Evolutionary conservation across 768 basidiomycete species (phyloP), one percentile per base, ranked within the genome.

Genomic region (Hortiboletus campestris): DNA sequence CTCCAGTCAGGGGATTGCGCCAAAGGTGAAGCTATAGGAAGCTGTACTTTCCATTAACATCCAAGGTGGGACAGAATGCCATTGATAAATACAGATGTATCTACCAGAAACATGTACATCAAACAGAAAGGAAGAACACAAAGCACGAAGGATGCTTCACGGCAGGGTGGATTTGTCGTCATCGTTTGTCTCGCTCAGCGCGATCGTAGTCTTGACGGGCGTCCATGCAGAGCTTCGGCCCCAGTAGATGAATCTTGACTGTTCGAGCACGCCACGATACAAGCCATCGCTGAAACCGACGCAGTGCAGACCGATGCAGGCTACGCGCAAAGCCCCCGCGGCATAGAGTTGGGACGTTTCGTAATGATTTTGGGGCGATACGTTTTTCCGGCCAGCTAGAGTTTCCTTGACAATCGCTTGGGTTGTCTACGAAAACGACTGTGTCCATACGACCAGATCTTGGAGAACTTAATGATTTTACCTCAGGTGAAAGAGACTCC

Each of bases 351-450:
- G 89, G 1, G 76, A 73, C 0, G 81, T 83, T 67, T 91, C 89
- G 72, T 90, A 90, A 28, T 84, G 70, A 62, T 86, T 89, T 67
- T 89, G 88, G 17, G 89, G 88, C 2, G 88, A 88, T 19, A 81
- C 81, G 66, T 88, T 89, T 70, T 88, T 90, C 44, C 89, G 81
- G 7, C 76, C 83, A 2, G 79, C 70, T 35, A 91, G 74, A 0
- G 89, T 91, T 55, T 90, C 89, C 70, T 82, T 89, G 59, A 91
- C 75, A 49, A 91, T 75, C 0, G 81, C 77, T 51, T 85, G 81
- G 3, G 78, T 79, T 2, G 87, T 83, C 89, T 91, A 64, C 8
- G 41, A 51, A 59, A 51, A 60, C 48, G 45, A 22, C 25, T 19
- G 47, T 53, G 47, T 65, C 52, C 57, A 51, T 28, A 44, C 28